Evolutionary conservation across 2,329 filamentous ascomycete species (phyloP).

Genomic region (Didymella arachidicola): DNA sequence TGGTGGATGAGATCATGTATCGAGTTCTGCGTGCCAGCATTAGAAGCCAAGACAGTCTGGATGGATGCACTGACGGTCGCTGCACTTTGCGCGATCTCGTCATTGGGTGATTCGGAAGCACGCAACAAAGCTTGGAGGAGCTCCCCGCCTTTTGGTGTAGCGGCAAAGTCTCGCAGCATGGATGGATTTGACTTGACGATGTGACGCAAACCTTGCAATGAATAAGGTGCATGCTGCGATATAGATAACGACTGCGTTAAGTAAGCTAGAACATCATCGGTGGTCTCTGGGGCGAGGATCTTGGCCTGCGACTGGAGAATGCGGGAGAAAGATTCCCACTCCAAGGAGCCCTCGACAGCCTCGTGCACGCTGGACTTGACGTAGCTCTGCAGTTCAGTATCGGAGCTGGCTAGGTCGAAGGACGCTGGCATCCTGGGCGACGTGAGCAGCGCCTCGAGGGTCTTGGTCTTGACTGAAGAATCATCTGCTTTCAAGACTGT

Average conservation of each 20-base stretch:
- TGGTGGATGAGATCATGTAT: slow-evolving; percentile 62
- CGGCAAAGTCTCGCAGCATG: slow-evolving; percentile 55
- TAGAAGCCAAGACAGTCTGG: slow-evolving; percentile 48
- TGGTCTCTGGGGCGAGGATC: slow-evolving; percentile 47
- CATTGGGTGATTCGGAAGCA: slow-evolving; percentile 62
- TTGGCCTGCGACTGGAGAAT: slow-evolving; percentile 46
- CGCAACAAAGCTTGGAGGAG: slow-evolving; percentile 62
- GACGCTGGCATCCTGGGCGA: slow-evolving; percentile 47
- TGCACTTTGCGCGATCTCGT: slow-evolving; percentile 59
- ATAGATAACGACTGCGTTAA: slow-evolving; percentile 52
- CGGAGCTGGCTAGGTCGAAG: slow-evolving; percentile 46
- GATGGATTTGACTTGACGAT: slow-evolving; percentile 53
- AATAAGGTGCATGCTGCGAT: slow-evolving; percentile 42
- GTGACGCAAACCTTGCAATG: slow-evolving; percentile 57
- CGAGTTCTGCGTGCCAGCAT: slow-evolving; percentile 53
- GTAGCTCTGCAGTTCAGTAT: slow-evolving; percentile 49
- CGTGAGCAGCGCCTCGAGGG: slow-evolving; percentile 46
- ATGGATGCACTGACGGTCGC: slow-evolving; percentile 49
- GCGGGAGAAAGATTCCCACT: slow-evolving; percentile 50
- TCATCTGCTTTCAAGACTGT: slow-evolving; percentile 37
- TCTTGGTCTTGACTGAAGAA: slow-evolving; percentile 38
- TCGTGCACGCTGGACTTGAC: slow-evolving; percentile 40
- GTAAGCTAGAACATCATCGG: slow-evolving; percentile 49
- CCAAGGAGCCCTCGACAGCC: slow-evolving; percentile 42
- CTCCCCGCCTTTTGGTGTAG: slow-evolving; percentile 56